phyloP scores from a whole-genome alignment of 225 moss, liverwort and hornwort genomes.

The Climacium dendroides region DNA sequence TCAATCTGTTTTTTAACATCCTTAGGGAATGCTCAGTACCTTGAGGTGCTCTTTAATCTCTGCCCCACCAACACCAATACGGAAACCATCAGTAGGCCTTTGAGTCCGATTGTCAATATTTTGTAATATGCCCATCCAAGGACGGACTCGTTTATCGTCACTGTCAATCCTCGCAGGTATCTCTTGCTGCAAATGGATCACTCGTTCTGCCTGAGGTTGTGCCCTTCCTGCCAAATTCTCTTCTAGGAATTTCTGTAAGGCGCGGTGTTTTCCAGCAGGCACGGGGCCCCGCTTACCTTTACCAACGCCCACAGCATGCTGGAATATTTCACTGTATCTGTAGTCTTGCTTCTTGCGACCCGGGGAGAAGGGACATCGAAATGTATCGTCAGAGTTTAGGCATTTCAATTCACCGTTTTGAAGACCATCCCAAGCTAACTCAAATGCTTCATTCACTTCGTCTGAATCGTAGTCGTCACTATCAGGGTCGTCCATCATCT shows the following conservation, averaged over 20 bases:
- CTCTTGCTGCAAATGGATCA: conserved; percentile 23
- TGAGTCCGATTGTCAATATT: conserved; percentile 41
- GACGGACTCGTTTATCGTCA: conserved; percentile 42
- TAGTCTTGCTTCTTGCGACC: conserved; percentile 66
- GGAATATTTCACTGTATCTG: conserved; percentile 43
- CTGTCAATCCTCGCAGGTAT: conserved; percentile 30
- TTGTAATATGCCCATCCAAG: conserved; percentile 60
- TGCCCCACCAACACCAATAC: conserved; percentile 32
- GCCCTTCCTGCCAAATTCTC: conserved; percentile 17
- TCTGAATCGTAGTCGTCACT: conserved; percentile 21
- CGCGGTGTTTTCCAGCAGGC: conserved; percentile 47
- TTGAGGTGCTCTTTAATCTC: conserved; percentile 40
- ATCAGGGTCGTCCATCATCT: conserved; percentile 14
- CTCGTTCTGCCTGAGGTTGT: conserved; percentile 40
- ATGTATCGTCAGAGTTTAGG: conserved; percentile 48
- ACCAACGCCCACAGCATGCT: conserved; percentile 52
- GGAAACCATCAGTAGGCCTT: background rate
- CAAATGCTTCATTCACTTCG: conserved; percentile 20
- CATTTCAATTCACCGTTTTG: conserved; percentile 2
- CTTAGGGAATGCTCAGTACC: background rate
- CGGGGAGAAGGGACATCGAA: conserved; percentile 65
- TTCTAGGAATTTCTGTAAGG: conserved; percentile 37
- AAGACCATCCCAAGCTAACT: background rate
- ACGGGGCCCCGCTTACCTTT: conserved; percentile 39
- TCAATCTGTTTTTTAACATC: background rate